A percentile compares a stretch with the other conserved stretches of the same genome.
Conservation (phyloP, 768 basidiomycete species). For the Pholiota conissans region DNA sequence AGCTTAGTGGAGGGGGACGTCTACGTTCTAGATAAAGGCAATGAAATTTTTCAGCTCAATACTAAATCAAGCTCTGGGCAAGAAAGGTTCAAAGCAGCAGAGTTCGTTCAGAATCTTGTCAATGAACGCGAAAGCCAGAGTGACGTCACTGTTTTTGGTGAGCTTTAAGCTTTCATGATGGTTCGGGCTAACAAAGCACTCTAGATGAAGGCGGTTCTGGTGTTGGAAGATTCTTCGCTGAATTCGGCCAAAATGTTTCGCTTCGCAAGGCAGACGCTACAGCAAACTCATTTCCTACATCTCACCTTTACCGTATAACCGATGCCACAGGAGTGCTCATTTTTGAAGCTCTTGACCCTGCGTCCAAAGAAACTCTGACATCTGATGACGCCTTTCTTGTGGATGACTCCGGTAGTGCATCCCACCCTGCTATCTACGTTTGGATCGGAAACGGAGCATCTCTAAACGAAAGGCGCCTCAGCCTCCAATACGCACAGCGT, state of each 20-base stretch:
- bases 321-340: slow-evolving; percentile 41
- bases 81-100: slow-evolving; percentile 61
- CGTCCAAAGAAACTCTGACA: slow-evolving; percentile 34
- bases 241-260: slow-evolving; percentile 39
- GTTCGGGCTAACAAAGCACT: neutral
- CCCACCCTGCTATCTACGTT: slow-evolving; percentile 48
- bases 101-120: slow-evolving; percentile 51
- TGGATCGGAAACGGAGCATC: slow-evolving; percentile 58
- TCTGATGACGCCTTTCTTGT: slow-evolving; percentile 54
- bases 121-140: slow-evolving; percentile 39
- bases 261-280: slow-evolving; percentile 13
- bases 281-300: slow-evolving; percentile 4
- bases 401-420: slow-evolving; percentile 37
- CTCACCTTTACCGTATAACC: slow-evolving; percentile 40
- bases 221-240: slow-evolving; percentile 44
- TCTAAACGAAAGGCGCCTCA: slow-evolving; percentile 46
- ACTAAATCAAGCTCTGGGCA: slow-evolving; percentile 53
- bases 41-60: slow-evolving; percentile 54
- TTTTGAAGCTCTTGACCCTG: slow-evolving; percentile 34
- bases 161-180: too few relatives aligned
- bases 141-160: slow-evolving; percentile 51
- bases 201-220: slow-evolving; percentile 54
- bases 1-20: slow-evolving; percentile 56
- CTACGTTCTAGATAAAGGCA: slow-evolving; percentile 60
- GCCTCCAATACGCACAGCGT: slow-evolving; percentile 54